Evolutionary conservation across 1,139 yeast genomes (phyloP), one percentile per base, ranked within the genome.

Genomic region (Pichia sp.): DNA sequence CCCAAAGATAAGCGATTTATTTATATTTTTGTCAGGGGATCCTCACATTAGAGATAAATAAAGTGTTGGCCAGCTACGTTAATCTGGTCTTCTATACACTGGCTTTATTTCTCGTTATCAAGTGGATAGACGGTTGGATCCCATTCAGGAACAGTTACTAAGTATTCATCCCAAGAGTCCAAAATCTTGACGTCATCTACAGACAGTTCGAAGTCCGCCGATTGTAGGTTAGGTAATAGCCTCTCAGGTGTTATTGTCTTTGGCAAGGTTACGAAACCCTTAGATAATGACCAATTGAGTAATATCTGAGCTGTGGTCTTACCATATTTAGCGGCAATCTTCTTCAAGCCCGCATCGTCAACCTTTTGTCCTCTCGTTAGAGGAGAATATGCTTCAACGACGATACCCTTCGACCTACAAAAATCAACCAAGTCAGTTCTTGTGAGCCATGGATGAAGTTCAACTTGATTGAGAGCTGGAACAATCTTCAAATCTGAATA

Each of bases 231-330:
- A 13, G 38, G 24, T 10, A 16, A 3, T 19, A 35, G 27, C 16
- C 38, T 22, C 6, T 15, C 16, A 14, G 18, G 14, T 4, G 24
- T 27, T 18, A 22, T 23, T 5, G 86, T 67, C 57, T 82, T 82
- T 21, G 80, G 87, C 44, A 84, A 62, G 10, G 78, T 79, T 28
- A 80, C 65, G 48, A 70, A 74, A 1, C 84, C 84, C 46, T 72
- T 70, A 42, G 64, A 62, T 25, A 56, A 51, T 5, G 65, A 55
- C 75, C 77, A 72, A 34, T 62, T 56, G 27, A 69, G 46, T 38
- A 70, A 49, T 18, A 69, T 57, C 44, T 69, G 70, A 20, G 67
- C 72, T 3, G 66, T 59, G 3, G 64, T 44, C 33, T 59, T 59
- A n/a, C 51, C 48, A 38, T 66, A 62, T 46, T 62, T 62, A 32